Evolutionary conservation across 495 filamentous ascomycete species (phyloP).

Genomic region (Halenospora varia): DNA sequence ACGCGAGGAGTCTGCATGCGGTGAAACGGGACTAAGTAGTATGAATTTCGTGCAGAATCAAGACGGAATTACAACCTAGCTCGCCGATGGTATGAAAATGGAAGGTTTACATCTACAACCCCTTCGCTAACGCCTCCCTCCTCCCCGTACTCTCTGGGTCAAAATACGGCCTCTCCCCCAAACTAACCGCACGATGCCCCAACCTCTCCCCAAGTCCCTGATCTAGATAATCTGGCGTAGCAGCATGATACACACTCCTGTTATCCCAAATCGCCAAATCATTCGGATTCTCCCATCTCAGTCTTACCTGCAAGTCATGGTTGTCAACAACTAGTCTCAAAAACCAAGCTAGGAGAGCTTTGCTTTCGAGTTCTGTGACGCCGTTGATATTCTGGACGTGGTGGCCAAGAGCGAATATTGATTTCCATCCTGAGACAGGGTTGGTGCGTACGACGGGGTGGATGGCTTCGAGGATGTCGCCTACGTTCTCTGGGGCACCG

Average conservation of each 20-base stretch:
- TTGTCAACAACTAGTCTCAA: slow-evolving; percentile 62
- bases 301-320: slow-evolving; percentile 74
- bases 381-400: slow-evolving; percentile 64
- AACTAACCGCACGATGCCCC: slow-evolving; percentile 58
- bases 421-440: slow-evolving; percentile 78
- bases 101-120: no score
- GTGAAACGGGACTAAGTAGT: no score
- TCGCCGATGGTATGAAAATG: no score
- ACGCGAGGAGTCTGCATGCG: no score
- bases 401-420: slow-evolving; percentile 62
- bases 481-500: slow-evolving; percentile 67
- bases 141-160: slow-evolving; percentile 56
- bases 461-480: slow-evolving; percentile 55
- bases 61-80: no score
- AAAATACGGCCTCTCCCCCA: slow-evolving; percentile 69
- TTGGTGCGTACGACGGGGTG: slow-evolving; percentile 77
- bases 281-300: slow-evolving; percentile 57
- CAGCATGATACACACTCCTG: slow-evolving; percentile 62
- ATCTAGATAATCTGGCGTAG: slow-evolving; percentile 53
- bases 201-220: slow-evolving; percentile 52
- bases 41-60: no score
- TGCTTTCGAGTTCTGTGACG: slow-evolving; percentile 57
- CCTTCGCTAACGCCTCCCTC: slow-evolving; percentile 55
- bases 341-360: slow-evolving; percentile 58
- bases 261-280: slow-evolving; percentile 83